A percentile compares a stretch with the other conserved stretches of the same genome.
phyloP scores from a whole-genome alignment of 2,329 filamentous ascomycete species.

The Parastagonospora avenae region DNA sequence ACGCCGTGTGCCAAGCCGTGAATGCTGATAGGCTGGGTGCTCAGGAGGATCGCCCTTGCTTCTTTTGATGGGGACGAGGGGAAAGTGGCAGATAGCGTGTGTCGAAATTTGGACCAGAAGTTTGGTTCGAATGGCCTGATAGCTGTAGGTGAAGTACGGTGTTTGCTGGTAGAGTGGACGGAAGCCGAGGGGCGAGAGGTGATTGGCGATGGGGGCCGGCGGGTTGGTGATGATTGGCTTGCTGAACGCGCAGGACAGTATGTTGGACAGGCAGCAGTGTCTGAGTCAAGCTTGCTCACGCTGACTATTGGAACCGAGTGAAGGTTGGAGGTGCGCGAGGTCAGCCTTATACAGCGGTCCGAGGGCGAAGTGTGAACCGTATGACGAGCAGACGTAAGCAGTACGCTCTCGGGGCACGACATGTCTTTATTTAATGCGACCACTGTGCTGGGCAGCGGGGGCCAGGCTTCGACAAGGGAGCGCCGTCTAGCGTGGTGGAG shows the following conservation, averaged over 20 bases:
- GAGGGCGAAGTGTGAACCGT: slow-evolving; percentile 10
- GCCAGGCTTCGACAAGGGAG: slow-evolving; percentile 24
- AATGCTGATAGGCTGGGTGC: slow-evolving; percentile 30
- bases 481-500: slow-evolving; percentile 27
- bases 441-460: slow-evolving; percentile 36
- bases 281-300: slow-evolving; percentile 9
- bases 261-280: slow-evolving; percentile 5
- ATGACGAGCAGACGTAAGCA: slow-evolving; percentile 16
- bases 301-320: slow-evolving; percentile 4
- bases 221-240: slow-evolving; percentile 25
- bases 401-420: slow-evolving; percentile 19
- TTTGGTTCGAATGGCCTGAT: slow-evolving; percentile 12
- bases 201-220: slow-evolving; percentile 17
- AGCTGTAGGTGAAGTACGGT: background rate
- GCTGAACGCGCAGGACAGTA: slow-evolving; percentile 9
- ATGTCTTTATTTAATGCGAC: slow-evolving; percentile 35
- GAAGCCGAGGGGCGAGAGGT: slow-evolving; percentile 24
- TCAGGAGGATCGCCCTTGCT: slow-evolving; percentile 20
- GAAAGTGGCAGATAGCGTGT: slow-evolving; percentile 11
- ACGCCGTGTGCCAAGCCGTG: slow-evolving; percentile 32
- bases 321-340: slow-evolving; percentile 18
- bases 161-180: background rate
- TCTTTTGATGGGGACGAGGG: slow-evolving; percentile 15
- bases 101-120: slow-evolving; percentile 19
- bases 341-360: slow-evolving; percentile 31